Percentiles rank a stretch among this genome's conserved stretches.
These are phyloP conservation scores for Pythium pectinolyticum DNA, from an alignment of 352 stramenopile genomes.

Conservation along the genomic window DNA sequence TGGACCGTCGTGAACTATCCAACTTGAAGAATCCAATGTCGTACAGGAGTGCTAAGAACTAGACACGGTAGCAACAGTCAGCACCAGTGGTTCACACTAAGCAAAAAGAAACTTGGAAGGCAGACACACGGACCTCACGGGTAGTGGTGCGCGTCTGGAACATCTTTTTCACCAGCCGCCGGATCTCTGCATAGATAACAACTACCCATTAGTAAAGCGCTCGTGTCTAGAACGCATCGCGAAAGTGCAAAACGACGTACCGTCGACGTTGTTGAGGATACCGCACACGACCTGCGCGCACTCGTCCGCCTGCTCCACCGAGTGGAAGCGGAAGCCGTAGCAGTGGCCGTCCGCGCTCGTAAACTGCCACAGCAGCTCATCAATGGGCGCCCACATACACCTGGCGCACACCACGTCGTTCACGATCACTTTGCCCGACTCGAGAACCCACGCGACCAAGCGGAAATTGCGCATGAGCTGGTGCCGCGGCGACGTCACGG, in stretches of 20 bases:
- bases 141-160: slow-evolving; percentile 32
- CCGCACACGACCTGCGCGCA: slow-evolving; percentile 49
- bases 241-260: slow-evolving; percentile 22
- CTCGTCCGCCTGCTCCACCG: slow-evolving; percentile 39
- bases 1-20: slow-evolving; percentile 20
- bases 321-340: slow-evolving; percentile 55
- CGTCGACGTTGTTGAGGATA: slow-evolving; percentile 46
- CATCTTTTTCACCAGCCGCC: slow-evolving; percentile 30
- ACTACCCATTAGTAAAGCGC: background rate
- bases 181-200: slow-evolving; percentile 21
- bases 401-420: slow-evolving; percentile 43
- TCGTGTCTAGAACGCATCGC: background rate
- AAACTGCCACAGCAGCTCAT: slow-evolving; percentile 44
- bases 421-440: slow-evolving; percentile 54
- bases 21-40: slow-evolving; percentile 35
- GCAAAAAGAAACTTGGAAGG: background rate
- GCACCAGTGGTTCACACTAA: background rate
- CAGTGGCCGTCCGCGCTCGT: slow-evolving; percentile 35
- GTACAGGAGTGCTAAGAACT: slow-evolving; percentile 31
- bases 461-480: slow-evolving; percentile 42
- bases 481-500: slow-evolving; percentile 1
- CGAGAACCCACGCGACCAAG: slow-evolving; percentile 56
- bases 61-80: too few relatives aligned
- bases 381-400: slow-evolving; percentile 47
- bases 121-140: slow-evolving; percentile 12